Evolutionary conservation across 192 early-diverging fungal genomes (phyloP), one percentile per base, ranked within the genome.

Genomic region (Rhizophagus sp.): DNA sequence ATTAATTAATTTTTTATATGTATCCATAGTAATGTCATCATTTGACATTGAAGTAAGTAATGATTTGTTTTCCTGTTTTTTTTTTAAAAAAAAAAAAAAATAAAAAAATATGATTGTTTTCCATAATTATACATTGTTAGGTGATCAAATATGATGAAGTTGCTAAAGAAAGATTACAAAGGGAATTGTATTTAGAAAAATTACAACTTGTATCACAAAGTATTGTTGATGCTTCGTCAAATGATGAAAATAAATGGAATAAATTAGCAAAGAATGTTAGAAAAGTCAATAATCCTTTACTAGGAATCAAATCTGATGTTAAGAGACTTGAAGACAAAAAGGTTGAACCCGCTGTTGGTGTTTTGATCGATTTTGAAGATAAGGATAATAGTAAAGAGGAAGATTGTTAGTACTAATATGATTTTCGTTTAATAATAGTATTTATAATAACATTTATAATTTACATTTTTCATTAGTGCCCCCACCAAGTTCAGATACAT

Each of bases 401-500:
- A 64, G 27, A 64, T 24, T 67, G 10, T 74, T 64, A 15, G 62
- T 73, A 62, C 25, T 33, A 52, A 50, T 72, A 64, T 10, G 12
- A 50, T 70, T 13, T 33, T 57, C 52, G 36, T 36, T 22, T 62
- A 61, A 27, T 24, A n/a, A 10, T 12, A 15, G 71, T 68, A 77
- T 19, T 33, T 22, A 4, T 8, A 22, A 49, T 34, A 15, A 69
- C 1, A 24, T 77, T 70, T 41, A 19, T 63, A 34, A 24, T 75
- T 72, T 17, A 34, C 36, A 3, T 25, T 47, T 71, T 76, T 30
- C 63, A 41, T 57, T 74, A 88, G 88, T 82, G 6, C 89, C 87
- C 10, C 82, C 83, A 64, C 89, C 89, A 30, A 90, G 89, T 47
- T 87, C 89, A 13, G 87, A 87, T 3, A 62, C 39, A 3, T 81